phyloP scores from a whole-genome alignment of 371 early-diverging fungal species.

The Capniomyces stellatus region DNA sequence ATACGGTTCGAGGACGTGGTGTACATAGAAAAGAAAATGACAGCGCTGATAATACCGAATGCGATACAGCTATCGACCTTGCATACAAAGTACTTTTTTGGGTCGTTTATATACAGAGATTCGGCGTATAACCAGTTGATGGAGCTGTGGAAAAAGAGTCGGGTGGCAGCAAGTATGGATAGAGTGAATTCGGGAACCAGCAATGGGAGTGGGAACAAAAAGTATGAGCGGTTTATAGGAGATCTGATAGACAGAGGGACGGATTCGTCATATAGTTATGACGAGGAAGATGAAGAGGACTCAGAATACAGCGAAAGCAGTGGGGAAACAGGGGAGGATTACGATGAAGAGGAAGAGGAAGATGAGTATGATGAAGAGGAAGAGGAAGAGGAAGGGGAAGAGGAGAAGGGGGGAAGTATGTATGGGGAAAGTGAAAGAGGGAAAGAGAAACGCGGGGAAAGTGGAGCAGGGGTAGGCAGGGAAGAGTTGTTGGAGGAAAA shows the following conservation, averaged over 20 bases:
- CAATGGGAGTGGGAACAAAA: no score
- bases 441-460: no score
- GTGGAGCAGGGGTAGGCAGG: no score
- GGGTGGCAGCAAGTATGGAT: neutral
- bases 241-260: constrained; percentile 18
- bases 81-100: constrained; percentile 56
- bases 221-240: constrained; percentile 16
- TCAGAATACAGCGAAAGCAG: neutral
- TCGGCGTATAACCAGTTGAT: constrained; percentile 49
- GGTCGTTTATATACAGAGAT: constrained; percentile 66
- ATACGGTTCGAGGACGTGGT: constrained; percentile 68
- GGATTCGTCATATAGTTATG: constrained; percentile 4
- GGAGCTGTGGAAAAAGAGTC: constrained; percentile 43
- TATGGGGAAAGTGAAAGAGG: no score
- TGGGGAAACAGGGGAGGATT: neutral
- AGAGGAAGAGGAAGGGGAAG: constrained; percentile 1
- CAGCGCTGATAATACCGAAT: constrained; percentile 70
- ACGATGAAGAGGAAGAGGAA: neutral
- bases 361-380: no score
- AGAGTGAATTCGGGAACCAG: no score
- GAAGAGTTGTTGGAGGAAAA: no score
- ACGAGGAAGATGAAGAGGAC: neutral
- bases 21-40: constrained; percentile 56
- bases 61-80: constrained; percentile 62
- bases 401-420: no score